These are phyloP conservation scores for Neopestalotiopsis rosae DNA, from an alignment of 2,329 filamentous ascomycete genomes.

Conservation along the genomic window DNA sequence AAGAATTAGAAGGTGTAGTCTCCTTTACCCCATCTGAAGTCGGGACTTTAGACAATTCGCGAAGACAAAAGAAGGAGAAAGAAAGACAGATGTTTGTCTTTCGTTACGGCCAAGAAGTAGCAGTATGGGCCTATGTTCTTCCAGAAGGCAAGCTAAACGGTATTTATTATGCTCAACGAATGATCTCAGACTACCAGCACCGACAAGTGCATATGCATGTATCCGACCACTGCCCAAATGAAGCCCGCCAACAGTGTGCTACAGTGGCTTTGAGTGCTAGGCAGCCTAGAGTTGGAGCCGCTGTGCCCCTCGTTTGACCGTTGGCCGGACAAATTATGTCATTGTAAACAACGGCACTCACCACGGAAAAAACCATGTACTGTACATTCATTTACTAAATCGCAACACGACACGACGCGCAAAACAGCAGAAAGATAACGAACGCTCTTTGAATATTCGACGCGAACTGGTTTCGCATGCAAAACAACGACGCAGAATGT, in stretches of 20 bases:
- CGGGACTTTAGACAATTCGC: too few relatives aligned
- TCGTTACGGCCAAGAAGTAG: too few relatives aligned
- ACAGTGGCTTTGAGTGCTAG: neutral
- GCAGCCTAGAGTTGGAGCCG: constrained; percentile 4
- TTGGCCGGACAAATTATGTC: constrained; percentile 36
- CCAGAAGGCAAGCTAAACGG: too few relatives aligned
- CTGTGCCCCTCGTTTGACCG: constrained; percentile 6
- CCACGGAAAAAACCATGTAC: constrained; percentile 2
- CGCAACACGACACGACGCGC: neutral
- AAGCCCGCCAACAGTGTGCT: neutral
- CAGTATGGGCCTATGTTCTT: too few relatives aligned
- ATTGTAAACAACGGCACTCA: constrained; percentile 22
- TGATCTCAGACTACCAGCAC: constrained; percentile 4
- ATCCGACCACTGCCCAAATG: neutral
- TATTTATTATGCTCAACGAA: neutral
- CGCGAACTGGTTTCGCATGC: constrained; percentile 12
- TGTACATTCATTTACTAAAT: constrained; percentile 6
- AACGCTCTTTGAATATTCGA: constrained; percentile 23
- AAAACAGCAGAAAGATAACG: neutral
- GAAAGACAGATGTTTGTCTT: too few relatives aligned
- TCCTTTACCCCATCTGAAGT: too few relatives aligned
- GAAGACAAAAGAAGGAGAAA: too few relatives aligned
- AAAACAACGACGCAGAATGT: neutral
- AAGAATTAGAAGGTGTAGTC: too few relatives aligned
- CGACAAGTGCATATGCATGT: constrained; percentile 1